These are phyloP conservation scores for Ganoderma multipileum DNA, from an alignment of 1,284 basidiomycete genomes.

Conservation along the genomic window DNA sequence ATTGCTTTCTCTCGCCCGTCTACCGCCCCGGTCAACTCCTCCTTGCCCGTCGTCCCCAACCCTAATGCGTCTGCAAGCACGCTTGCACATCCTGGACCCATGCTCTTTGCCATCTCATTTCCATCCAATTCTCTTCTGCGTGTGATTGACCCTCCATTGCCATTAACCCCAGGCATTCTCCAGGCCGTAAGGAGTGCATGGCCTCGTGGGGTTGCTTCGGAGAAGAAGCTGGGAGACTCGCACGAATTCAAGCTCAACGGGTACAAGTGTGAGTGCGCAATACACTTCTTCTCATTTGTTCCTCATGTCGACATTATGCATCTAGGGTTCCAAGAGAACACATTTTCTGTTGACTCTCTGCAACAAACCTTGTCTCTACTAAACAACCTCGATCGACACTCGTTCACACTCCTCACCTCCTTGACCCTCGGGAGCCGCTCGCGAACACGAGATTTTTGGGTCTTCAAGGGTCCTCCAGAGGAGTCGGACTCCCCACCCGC, in stretches of 20 bases:
- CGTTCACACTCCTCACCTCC: conserved; percentile 72
- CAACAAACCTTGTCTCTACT: conserved; percentile 74
- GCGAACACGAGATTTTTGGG: conserved; percentile 78
- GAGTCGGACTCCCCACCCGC: conserved; percentile 44
- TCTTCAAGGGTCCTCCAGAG: conserved; percentile 63
- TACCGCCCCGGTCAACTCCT: conserved; percentile 41
- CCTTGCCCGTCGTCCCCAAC: conserved; percentile 36
- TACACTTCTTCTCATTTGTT: not conserved
- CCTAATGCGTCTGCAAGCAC: conserved; percentile 29
- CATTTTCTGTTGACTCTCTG: conserved; percentile 78
- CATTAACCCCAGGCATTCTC: conserved; percentile 78
- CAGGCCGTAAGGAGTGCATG: conserved; percentile 79
- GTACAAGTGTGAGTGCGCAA: conserved; percentile 66
- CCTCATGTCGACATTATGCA: not conserved
- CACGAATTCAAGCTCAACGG: conserved; percentile 84
- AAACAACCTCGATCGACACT: conserved; percentile 68
- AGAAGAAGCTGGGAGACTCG: conserved; percentile 75
- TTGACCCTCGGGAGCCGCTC: conserved; percentile 72
- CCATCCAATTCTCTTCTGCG: conserved; percentile 69
- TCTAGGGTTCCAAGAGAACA: conserved; percentile 80
- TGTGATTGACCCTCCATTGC: conserved; percentile 75
- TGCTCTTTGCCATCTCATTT: conserved; percentile 79
- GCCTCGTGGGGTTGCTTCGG: conserved; percentile 78
- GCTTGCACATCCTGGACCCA: conserved; percentile 38
- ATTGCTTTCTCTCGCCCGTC: conserved; percentile 68